Conservation (phyloP, 768 basidiomycete species). For the Leccinum longicurvipes region DNA sequence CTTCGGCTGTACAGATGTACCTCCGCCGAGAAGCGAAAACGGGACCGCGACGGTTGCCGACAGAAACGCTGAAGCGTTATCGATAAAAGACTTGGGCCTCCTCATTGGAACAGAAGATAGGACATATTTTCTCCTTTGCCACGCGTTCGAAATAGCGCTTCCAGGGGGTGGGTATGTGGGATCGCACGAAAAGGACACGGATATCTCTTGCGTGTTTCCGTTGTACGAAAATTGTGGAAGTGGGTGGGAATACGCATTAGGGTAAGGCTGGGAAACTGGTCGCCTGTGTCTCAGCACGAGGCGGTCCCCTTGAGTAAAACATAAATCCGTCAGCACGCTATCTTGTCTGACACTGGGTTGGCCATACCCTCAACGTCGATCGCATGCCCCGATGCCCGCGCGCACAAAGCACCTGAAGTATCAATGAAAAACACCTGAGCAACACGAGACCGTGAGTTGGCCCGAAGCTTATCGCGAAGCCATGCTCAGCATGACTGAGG, state of each 20-base stretch:
- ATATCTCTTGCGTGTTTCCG: slow-evolving; percentile 52
- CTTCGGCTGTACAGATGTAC: slow-evolving; percentile 27
- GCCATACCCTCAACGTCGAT: slow-evolving; percentile 70
- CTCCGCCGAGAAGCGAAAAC: slow-evolving; percentile 50
- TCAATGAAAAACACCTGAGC: slow-evolving; percentile 81
- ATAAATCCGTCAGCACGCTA: slow-evolving; percentile 6
- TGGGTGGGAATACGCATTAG: slow-evolving; percentile 74
- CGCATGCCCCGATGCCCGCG: slow-evolving; percentile 76
- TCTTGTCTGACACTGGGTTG: neutral
- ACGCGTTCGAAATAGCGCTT: slow-evolving; percentile 38
- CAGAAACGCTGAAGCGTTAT: slow-evolving; percentile 67
- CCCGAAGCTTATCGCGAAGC: neutral
- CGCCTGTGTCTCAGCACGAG: slow-evolving; percentile 75
- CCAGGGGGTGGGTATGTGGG: slow-evolving; percentile 53
- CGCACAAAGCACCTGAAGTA: slow-evolving; percentile 70
- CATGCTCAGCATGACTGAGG: neutral
- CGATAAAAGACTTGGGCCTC: slow-evolving; percentile 65
- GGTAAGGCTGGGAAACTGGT: slow-evolving; percentile 73
- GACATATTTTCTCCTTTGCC: slow-evolving; percentile 60
- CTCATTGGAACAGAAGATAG: slow-evolving; percentile 64
- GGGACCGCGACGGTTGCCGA: slow-evolving; percentile 59
- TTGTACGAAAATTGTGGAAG: slow-evolving; percentile 68
- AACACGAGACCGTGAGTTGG: neutral
- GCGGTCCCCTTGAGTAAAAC: slow-evolving; percentile 45
- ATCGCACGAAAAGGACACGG: slow-evolving; percentile 57